phyloP scores from a whole-genome alignment of 768 basidiomycete species.

The Xerocomus spinulosus region DNA sequence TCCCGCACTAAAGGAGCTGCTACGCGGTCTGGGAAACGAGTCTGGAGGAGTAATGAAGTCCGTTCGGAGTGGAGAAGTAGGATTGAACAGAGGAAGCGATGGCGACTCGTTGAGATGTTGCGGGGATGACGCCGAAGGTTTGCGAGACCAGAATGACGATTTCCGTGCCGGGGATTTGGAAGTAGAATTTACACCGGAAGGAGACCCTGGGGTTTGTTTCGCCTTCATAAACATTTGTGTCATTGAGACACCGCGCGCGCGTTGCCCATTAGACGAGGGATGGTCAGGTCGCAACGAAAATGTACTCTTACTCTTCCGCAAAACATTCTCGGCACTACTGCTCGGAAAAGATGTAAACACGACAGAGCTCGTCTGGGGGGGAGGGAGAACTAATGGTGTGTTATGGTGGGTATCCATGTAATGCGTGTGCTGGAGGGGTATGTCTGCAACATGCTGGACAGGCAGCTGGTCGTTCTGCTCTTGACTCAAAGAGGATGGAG shows the following conservation, averaged over 20 bases:
- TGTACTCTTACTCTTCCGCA: constrained; percentile 54
- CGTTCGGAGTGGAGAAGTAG: constrained; percentile 42
- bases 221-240: constrained; percentile 39
- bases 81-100: constrained; percentile 36
- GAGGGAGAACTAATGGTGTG: constrained; percentile 39
- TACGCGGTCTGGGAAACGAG: constrained; percentile 17
- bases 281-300: constrained; percentile 25
- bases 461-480: constrained; percentile 2
- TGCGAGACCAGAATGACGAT: constrained; percentile 65
- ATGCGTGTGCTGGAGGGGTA: constrained; percentile 51
- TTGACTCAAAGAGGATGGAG: constrained; percentile 23
- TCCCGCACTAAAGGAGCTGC: constrained; percentile 22
- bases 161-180: constrained; percentile 48
- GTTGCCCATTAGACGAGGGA: constrained; percentile 15
- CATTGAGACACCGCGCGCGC: constrained; percentile 55
- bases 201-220: constrained; percentile 42
- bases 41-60: constrained; percentile 24
- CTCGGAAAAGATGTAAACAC: constrained; percentile 34
- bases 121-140: constrained; percentile 36
- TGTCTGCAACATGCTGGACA: constrained; percentile 14
- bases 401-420: constrained; percentile 57
- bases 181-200: constrained; percentile 17
- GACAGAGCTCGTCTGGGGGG: constrained; percentile 46
- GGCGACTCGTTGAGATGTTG: constrained; percentile 30
- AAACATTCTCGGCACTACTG: constrained; percentile 11